Evolutionary conservation across 2,329 filamentous ascomycete species (phyloP).

Genomic region (Ophiostoma piceae): DNA sequence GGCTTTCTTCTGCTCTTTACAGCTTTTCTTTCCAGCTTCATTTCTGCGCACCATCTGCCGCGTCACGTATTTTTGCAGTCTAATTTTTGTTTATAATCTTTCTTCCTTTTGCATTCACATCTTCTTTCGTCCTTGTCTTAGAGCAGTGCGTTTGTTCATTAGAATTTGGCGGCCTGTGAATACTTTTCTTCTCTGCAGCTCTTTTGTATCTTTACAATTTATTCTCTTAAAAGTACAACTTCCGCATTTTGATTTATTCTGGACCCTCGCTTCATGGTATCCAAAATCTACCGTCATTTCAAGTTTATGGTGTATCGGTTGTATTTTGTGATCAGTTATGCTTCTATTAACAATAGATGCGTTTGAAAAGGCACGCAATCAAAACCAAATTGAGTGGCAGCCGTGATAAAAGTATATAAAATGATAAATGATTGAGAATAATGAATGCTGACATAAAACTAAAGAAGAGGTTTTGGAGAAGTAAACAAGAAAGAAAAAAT

Average conservation of each 20-base stretch:
- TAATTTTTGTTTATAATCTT: conserved; percentile 6
- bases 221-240: neutral
- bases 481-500: neutral
- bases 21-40: neutral
- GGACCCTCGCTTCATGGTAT: neutral
- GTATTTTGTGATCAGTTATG: neutral
- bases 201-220: conserved; percentile 8
- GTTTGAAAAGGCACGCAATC: too few relatives aligned
- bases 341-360: neutral
- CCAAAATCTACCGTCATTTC: too few relatives aligned
- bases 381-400: too few relatives aligned
- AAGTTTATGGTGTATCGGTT: too few relatives aligned
- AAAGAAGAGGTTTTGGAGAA: neutral
- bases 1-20: neutral
- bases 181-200: neutral
- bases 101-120: neutral
- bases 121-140: neutral
- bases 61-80: neutral
- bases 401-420: neutral
- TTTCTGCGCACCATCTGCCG: neutral
- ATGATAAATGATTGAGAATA: neutral
- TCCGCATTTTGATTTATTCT: neutral
- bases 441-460: neutral
- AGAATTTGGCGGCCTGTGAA: neutral
- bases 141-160: neutral